Evolutionary conservation across 2,329 filamentous ascomycete species (phyloP), one percentile per base, ranked within the genome.

Genomic region (Penicillium sp.): DNA sequence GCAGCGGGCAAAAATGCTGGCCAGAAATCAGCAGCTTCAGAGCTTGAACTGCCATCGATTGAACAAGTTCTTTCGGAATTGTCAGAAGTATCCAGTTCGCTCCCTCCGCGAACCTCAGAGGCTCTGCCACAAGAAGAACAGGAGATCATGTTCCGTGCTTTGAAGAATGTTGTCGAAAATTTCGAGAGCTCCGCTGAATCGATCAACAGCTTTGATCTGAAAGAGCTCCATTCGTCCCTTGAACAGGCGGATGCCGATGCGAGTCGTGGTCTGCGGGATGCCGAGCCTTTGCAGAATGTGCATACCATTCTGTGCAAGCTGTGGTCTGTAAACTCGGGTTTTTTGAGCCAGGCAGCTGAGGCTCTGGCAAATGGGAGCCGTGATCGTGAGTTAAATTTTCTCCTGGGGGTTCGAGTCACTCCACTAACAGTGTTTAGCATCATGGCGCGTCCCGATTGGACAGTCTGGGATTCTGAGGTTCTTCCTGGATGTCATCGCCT

Each of bases 281-380:
- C 55, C 5, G 54, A 63, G 8, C 43, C 58, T 24, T 52, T 75
- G 33, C 55, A 64, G 45, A 63, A 48, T 15, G 67, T 71, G 13
- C 61, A 54, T 46, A 46, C 52, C 17, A 66, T 65, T 23, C 53
- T 77, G 40, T 54, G 65, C 33, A 63, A 68, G 46, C 58, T 77
- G 17, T 75, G 72, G 73, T 54, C 60, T 42, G 68, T 61, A 49
- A 63, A 63, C 40, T 76, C 73, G 1, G 55, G 58, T 5, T 68
- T 68, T 42, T 53, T 76, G 62, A 53, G 60, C 9, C 65, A 64
- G 49, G 71, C 68, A 8, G 64, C 72, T 9, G 72, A 75, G 46
- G 55, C 68, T 29, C 49, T 77, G 45, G 75, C 75, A 15, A 72
- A 76, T 57, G 70, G 67, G 18, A 75, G 74, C 58, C 69, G 75